A percentile compares a stretch with the other conserved stretches of the same genome.
Evolutionary conservation across 2,329 filamentous ascomycete genomes (phyloP).

Genomic region (Pezicula carpinea): DNA sequence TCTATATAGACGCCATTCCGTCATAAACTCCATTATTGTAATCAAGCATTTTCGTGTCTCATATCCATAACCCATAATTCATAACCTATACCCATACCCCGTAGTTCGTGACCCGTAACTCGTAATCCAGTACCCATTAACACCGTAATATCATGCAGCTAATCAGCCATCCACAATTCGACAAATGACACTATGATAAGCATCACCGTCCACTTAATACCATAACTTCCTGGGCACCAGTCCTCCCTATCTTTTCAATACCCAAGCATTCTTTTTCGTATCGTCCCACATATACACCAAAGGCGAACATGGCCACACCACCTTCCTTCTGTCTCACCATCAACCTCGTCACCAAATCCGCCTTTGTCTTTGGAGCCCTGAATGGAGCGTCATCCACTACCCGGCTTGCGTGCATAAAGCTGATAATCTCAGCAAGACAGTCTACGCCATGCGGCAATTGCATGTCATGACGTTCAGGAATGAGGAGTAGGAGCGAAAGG

Average conservation of each 20-base stretch:
- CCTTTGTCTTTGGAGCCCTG: conserved; percentile 59
- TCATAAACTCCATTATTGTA: too few relatives aligned
- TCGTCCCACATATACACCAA: conserved; percentile 23
- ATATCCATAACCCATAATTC: conserved; percentile 5
- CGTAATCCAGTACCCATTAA: conserved; percentile 10
- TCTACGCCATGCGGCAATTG: conserved; percentile 69
- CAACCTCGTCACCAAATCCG: conserved; percentile 64
- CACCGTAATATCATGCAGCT: conserved; percentile 3
- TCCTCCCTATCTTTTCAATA: conserved; percentile 24
- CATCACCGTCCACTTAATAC: conserved; percentile 9
- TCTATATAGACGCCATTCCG: too few relatives aligned
- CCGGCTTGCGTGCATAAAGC: conserved; percentile 70
- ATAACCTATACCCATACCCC: neutral
- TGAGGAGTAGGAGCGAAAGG: conserved; percentile 55
- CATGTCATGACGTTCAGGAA: conserved; percentile 56
- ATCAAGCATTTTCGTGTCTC: neutral
- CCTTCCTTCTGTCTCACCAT: conserved; percentile 26
- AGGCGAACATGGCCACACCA: conserved; percentile 18
- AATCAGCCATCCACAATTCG: neutral
- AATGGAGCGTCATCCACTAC: conserved; percentile 71
- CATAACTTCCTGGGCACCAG: conserved; percentile 11
- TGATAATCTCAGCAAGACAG: conserved; percentile 71
- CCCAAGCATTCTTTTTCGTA: conserved; percentile 23
- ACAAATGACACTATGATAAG: neutral
- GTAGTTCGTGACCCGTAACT: too few relatives aligned